These are phyloP conservation scores for Diaporthe sp. DNA, from an alignment of 2,329 filamentous ascomycete species.

Conservation along the genomic window DNA sequence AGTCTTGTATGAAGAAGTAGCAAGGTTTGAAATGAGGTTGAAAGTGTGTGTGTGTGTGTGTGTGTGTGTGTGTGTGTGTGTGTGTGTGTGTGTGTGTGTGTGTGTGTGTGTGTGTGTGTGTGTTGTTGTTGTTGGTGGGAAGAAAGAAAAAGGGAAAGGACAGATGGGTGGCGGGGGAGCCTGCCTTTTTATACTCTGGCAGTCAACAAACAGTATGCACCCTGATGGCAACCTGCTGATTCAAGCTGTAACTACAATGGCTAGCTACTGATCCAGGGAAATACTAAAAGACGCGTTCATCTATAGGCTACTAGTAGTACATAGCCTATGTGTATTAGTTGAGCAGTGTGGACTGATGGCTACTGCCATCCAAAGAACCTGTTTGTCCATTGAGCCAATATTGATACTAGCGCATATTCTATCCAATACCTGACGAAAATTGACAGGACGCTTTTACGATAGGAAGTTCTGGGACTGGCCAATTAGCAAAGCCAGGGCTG, in stretches of 20 bases:
- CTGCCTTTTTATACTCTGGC: not conserved
- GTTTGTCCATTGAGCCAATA: not conserved
- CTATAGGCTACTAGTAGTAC: not conserved
- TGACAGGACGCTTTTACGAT: too few relatives aligned
- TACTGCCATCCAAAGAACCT: not conserved
- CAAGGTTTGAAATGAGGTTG: not conserved
- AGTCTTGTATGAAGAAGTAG: not conserved
- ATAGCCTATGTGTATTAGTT: not conserved
- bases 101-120: not conserved
- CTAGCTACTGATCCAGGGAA: not conserved
- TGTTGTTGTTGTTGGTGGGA: not conserved
- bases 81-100: not conserved
- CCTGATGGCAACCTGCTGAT: not conserved
- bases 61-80: not conserved
- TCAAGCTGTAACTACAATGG: too few relatives aligned
- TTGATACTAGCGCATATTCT: too few relatives aligned
- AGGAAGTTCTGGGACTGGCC: not conserved
- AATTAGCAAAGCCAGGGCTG: not conserved
- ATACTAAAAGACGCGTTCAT: not conserved
- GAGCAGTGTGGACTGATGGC: not conserved
- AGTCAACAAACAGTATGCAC: conserved; percentile 5
- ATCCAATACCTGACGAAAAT: too few relatives aligned
- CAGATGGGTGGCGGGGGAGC: not conserved
- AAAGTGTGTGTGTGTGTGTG: not conserved
- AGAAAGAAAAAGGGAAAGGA: not conserved